These are phyloP conservation scores for Aureobasidium zeae DNA, from an alignment of 2,329 filamentous ascomycete genomes.

Conservation along the genomic window DNA sequence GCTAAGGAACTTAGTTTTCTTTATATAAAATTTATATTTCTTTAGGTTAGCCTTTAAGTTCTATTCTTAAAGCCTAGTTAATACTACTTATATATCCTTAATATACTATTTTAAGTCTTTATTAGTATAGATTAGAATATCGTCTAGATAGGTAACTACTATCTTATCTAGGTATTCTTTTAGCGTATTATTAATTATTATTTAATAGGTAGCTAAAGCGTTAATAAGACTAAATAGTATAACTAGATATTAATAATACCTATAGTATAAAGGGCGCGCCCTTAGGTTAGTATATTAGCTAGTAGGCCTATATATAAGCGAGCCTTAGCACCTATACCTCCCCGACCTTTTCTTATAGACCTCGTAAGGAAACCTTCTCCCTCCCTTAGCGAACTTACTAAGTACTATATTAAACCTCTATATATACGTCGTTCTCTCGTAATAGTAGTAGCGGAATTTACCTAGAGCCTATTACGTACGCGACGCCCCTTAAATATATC, in stretches of 20 bases:
- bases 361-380: no score
- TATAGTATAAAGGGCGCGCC: no score
- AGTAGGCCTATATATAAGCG: no score
- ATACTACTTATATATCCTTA: slow-evolving; percentile 22
- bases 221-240: slow-evolving; percentile 25
- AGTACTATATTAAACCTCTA: no score
- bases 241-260: slow-evolving; percentile 17
- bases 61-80: slow-evolving; percentile 19
- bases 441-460: no score
- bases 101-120: slow-evolving; percentile 21
- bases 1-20: slow-evolving; percentile 25
- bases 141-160: slow-evolving; percentile 22
- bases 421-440: no score
- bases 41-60: slow-evolving; percentile 20
- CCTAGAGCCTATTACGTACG: no score
- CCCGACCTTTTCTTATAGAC: no score
- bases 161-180: slow-evolving; percentile 22
- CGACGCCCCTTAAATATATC: no score
- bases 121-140: slow-evolving; percentile 26
- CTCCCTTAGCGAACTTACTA: no score
- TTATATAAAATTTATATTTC: slow-evolving; percentile 28
- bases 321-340: no score
- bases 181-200: slow-evolving; percentile 23
- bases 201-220: slow-evolving; percentile 20
- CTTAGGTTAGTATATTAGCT: no score